Base-by-base conservation (phyloP, 345 rosid species). In the Citrus australasica region DNA sequence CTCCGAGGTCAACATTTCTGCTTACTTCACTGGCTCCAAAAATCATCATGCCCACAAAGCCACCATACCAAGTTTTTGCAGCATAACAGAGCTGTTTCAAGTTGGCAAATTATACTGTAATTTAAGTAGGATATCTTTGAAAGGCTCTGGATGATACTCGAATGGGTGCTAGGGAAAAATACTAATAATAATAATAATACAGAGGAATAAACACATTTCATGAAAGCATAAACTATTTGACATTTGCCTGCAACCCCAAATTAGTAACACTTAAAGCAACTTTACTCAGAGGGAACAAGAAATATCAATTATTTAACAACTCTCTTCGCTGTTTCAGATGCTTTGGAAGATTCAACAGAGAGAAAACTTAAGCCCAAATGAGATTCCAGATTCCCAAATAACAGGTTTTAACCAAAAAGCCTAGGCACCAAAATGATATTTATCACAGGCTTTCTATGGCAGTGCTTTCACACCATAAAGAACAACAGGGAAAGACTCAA, bases 11-110 rank as follows among this genome's bases (percentile, higher is more conserved):
- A 78, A 96, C 94, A 77, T 96, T 94, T 84, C 99, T 89, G 89
- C 98, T 96, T 68, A 96, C 97, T 88, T 96, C 99, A 88, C 97
- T 96, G 76, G 99, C 97, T 77, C 99, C 99, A 82, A 96, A 93
- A 42, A 96, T 81, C 98, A 92, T 96, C 97, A 96, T 79, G 42
- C 98, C 97, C 81, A 95, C 72, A 82, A 92, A 93, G 71, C 98
- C 98, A 72, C 98, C 98, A 81, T 89, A 91, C 99, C 98, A 95
- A 60, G 98, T 95, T 84, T 95, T 95, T 72, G 98, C 99, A 74
- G 97, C 97, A 82, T 90, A 92, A 78, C 99, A 95, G 81, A 92
- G 94, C 99, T 93, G 92, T 76, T 70, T 71, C 72, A 73, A 55
- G 56, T 46, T 10, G 28, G 37, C 27, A 28, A 79, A 75, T 46